These are phyloP conservation scores for Daldinia concentrica DNA, from an alignment of 495 filamentous ascomycete genomes.

Conservation along the genomic window DNA sequence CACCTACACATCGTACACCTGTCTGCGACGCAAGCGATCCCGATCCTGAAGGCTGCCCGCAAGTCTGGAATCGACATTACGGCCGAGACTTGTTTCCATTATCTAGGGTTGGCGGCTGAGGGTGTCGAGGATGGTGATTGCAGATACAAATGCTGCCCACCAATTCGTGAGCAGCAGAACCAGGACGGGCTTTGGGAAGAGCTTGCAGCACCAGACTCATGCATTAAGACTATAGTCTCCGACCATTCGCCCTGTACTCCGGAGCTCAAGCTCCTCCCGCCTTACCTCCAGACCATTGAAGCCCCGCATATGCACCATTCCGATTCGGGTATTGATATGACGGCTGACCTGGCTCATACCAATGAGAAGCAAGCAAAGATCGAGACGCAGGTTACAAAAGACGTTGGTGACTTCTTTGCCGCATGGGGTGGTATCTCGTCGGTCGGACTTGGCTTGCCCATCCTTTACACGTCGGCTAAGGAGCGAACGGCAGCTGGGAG, in stretches of 20 bases:
- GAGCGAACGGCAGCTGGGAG: constrained; percentile 61
- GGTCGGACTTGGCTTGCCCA: constrained; percentile 89
- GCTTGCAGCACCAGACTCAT: constrained; percentile 72
- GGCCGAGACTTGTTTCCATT: constrained; percentile 98
- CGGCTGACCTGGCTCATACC: constrained; percentile 32
- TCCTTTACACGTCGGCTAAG: constrained; percentile 82
- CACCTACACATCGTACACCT: constrained; percentile 95
- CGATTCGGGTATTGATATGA: constrained; percentile 60
- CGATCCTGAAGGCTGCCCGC: constrained; percentile 82
- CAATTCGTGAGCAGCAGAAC: constrained; percentile 85
- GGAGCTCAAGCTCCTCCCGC: constrained; percentile 86
- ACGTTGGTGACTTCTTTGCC: constrained; percentile 85
- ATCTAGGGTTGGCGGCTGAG: constrained; percentile 90
- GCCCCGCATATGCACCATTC: constrained; percentile 53
- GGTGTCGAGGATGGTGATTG: constrained; percentile 89
- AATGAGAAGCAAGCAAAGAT: constrained; percentile 4
- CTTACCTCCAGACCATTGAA: constrained; percentile 58
- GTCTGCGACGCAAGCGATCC: constrained; percentile 91
- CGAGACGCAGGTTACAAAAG: constrained; percentile 2
- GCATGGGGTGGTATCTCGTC: constrained; percentile 97
- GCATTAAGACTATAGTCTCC: constrained; percentile 93
- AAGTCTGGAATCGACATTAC: constrained; percentile 86
- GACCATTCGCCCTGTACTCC: constrained; percentile 98
- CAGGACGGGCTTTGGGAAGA: constrained; percentile 91
- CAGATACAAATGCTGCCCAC: constrained; percentile 96